A percentile compares a stretch with the other conserved stretches of the same genome.
Conservation (phyloP, 169 alveolate genomes). For the Cryptosporidium baileyi region DNA sequence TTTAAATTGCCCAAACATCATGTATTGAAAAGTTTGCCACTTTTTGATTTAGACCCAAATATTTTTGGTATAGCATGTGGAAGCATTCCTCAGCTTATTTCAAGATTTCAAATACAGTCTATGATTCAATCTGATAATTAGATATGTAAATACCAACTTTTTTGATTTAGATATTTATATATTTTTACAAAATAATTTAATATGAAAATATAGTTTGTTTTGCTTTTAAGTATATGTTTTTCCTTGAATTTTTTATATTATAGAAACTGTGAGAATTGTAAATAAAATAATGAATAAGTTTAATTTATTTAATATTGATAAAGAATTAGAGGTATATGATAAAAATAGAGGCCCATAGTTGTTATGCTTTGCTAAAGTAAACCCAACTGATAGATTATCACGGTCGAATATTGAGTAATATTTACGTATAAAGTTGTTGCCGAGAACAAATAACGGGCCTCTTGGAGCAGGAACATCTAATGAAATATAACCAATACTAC, state of each 20-base stretch:
- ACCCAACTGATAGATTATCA: conserved; percentile 81
- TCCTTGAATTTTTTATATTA: background rate
- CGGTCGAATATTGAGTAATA: conserved; percentile 84
- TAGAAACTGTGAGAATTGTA: background rate
- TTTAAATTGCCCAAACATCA: conserved; percentile 72
- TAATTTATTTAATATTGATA: background rate
- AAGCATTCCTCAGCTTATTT: conserved; percentile 74
- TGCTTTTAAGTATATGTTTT: background rate
- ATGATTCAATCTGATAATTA: conserved; percentile 70
- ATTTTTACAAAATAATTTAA: background rate
- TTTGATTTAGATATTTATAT: background rate
- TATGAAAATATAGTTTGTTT: background rate
- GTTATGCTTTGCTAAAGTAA: conserved; percentile 79
- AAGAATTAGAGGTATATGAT: conserved; percentile 17
- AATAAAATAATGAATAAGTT: background rate
- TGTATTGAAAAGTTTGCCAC: conserved; percentile 73
- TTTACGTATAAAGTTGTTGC: conserved; percentile 80
- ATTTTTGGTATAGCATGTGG: conserved; percentile 75
- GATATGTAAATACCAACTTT: background rate
- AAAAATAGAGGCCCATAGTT: conserved; percentile 54
- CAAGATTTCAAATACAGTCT: conserved; percentile 75
- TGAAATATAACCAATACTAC: conserved; percentile 81
- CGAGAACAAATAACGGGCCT: conserved; percentile 83
- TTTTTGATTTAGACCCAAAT: conserved; percentile 72
- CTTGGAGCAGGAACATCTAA: conserved; percentile 85